A percentile compares a stretch with the other conserved stretches of the same genome.
Evolutionary conservation across 106 monocot species (phyloP).

Genomic region (Gastrodia elata): DNA sequence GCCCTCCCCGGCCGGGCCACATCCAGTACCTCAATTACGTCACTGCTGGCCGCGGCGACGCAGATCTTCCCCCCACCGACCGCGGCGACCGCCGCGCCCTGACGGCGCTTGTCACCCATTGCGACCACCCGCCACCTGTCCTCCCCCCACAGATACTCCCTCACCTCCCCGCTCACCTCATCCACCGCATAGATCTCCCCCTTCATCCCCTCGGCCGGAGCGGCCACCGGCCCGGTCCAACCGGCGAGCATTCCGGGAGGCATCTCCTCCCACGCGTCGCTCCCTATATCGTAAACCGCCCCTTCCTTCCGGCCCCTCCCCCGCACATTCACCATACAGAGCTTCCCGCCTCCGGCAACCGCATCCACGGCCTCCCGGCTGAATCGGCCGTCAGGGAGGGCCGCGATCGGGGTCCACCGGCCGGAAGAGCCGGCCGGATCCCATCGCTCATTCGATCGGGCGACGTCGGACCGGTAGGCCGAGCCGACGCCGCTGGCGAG

Average conservation of each 20-base stretch:
- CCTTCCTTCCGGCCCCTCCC: constrained; percentile 45
- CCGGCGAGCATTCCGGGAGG: constrained; percentile 53
- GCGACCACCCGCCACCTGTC: constrained; percentile 45
- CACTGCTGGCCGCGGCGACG: constrained; percentile 27
- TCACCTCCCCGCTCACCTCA: constrained; percentile 34
- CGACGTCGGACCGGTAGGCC: constrained; percentile 37
- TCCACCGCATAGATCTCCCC: constrained; percentile 41
- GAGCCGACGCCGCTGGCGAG: constrained; percentile 53
- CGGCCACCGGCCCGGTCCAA: constrained; percentile 63
- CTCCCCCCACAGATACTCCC: constrained; percentile 33
- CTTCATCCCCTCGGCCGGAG: constrained; percentile 6
- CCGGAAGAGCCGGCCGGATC: constrained; percentile 6
- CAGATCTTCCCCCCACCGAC: constrained; percentile 46
- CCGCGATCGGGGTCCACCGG: constrained; percentile 39
- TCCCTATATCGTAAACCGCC: constrained; percentile 32
- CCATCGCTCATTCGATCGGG: constrained; percentile 45
- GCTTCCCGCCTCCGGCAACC: constrained; percentile 35
- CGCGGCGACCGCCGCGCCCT: constrained; percentile 22
- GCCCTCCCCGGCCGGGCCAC: constrained; percentile 25
- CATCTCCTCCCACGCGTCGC: constrained; percentile 61
- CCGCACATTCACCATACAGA: constrained; percentile 57
- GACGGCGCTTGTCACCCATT: not conserved
- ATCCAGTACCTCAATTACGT: constrained; percentile 24
- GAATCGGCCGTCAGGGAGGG: constrained; percentile 66
- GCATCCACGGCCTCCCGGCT: constrained; percentile 59